Percentiles rank a stretch among this genome's conserved stretches.
Conservation (phyloP, 2,329 filamentous ascomycete species). For the Verruconis gallopava region DNA sequence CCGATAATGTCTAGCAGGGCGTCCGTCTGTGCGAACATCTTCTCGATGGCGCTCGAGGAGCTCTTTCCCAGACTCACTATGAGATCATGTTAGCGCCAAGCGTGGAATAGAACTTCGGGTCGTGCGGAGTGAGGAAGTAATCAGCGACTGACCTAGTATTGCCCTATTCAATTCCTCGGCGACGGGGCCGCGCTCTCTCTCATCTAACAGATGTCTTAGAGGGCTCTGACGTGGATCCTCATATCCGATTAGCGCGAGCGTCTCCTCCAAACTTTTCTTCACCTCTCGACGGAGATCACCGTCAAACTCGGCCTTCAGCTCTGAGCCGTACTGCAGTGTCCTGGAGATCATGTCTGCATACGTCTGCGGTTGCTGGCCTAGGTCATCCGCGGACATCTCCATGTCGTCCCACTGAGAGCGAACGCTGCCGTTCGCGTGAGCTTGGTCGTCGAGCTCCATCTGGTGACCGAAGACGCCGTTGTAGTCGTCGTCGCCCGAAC, state of each 20-base stretch:
- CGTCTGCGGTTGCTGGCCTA: constrained; percentile 19
- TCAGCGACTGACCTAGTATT: constrained; percentile 58
- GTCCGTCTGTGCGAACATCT: constrained; percentile 72
- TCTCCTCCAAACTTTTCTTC: constrained; percentile 62
- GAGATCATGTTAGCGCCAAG: constrained; percentile 1
- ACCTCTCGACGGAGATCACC: constrained; percentile 58
- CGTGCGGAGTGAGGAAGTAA: no score
- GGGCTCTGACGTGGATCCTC: constrained; percentile 64
- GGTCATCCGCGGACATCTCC: constrained; percentile 22
- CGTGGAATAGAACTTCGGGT: no score
- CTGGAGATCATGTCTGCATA: constrained; percentile 47
- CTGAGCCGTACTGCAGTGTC: constrained; percentile 67
- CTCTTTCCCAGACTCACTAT: constrained; percentile 83
- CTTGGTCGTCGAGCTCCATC: constrained; percentile 43
- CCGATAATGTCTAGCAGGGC: constrained; percentile 74
- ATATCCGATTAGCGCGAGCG: constrained; percentile 83
- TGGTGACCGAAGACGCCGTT: constrained; percentile 35
- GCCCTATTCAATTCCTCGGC: constrained; percentile 91
- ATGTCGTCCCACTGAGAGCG: constrained; percentile 15
- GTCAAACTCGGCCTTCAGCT: constrained; percentile 64
- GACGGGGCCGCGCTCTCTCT: constrained; percentile 59
- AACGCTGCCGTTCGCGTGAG: not conserved
- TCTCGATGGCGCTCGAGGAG: constrained; percentile 72
- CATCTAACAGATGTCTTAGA: constrained; percentile 66
- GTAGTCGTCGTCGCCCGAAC: constrained; percentile 1